A percentile compares a stretch with the other conserved stretches of the same genome.
Conservation (phyloP, 441 rosid species). For the Populus hybrid region DNA sequence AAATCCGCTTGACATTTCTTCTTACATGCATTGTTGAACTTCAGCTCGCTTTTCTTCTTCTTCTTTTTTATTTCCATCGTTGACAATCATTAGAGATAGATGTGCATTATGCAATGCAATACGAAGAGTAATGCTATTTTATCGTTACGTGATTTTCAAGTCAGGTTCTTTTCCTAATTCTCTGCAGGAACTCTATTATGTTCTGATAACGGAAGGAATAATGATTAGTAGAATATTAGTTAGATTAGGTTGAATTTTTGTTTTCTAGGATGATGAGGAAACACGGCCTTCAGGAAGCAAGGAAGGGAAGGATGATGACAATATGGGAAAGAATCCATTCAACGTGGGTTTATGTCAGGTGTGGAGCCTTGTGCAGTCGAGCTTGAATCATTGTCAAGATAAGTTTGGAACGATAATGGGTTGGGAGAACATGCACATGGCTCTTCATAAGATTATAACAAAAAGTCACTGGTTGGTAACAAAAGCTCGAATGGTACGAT, state of each 20-base stretch:
- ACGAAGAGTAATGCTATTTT: too few relatives aligned
- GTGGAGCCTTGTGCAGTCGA: slow-evolving; percentile 17
- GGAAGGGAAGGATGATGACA: not conserved
- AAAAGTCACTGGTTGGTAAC: slow-evolving; percentile 21
- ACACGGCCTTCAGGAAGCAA: not conserved
- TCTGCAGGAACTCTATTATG: too few relatives aligned
- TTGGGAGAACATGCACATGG: slow-evolving; percentile 35
- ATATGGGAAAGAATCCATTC: not conserved
- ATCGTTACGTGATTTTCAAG: too few relatives aligned
- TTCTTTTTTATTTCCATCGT: too few relatives aligned
- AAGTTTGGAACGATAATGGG: slow-evolving; percentile 29
- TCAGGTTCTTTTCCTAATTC: too few relatives aligned
- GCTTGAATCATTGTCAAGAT: slow-evolving; percentile 19
- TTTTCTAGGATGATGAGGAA: not conserved
- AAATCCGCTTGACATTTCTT: not conserved
- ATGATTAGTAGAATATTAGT: too few relatives aligned
- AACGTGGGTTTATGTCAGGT: not conserved
- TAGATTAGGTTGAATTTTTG: too few relatives aligned
- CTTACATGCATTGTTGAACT: not conserved
- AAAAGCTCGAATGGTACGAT: slow-evolving; percentile 11
- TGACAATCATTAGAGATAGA: not conserved
- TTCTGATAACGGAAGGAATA: not conserved
- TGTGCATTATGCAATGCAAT: too few relatives aligned
- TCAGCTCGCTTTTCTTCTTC: not conserved
- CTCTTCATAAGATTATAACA: slow-evolving; percentile 4